phyloP scores from a whole-genome alignment of 108 stramenopile genomes.

The Bacterosira constricta region DNA sequence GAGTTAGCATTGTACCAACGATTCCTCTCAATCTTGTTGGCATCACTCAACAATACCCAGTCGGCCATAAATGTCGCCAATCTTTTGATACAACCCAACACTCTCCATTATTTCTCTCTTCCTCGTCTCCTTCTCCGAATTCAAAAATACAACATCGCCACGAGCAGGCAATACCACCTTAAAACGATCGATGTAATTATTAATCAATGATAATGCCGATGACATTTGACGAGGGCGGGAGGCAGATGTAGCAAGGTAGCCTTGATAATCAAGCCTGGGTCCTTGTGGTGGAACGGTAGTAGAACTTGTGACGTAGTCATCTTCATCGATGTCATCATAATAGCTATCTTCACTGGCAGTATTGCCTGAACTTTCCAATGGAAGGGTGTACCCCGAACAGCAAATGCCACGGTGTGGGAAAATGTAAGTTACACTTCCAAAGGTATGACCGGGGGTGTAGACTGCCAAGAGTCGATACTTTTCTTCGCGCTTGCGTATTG shows the following conservation, averaged over 20 bases:
- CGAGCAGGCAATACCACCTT: conserved; percentile 68
- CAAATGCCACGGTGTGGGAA: conserved; percentile 73
- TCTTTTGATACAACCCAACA: conserved; percentile 51
- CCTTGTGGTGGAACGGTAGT: conserved; percentile 37
- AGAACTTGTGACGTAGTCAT: conserved; percentile 7
- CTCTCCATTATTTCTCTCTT: conserved; percentile 47
- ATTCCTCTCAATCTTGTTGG: too few relatives aligned
- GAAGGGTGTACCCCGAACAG: conserved; percentile 78
- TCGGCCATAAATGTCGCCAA: conserved; percentile 48
- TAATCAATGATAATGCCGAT: conserved; percentile 64
- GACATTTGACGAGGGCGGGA: conserved; percentile 74
- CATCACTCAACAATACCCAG: conserved; percentile 53
- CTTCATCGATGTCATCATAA: conserved; percentile 47
- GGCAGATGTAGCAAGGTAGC: conserved; percentile 81
- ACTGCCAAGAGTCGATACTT: conserved; percentile 72
- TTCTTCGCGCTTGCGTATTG: conserved; percentile 72
- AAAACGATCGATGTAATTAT: conserved; percentile 73
- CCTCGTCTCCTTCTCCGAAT: conserved; percentile 32
- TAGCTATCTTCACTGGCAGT: conserved; percentile 17
- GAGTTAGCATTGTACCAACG: background rate
- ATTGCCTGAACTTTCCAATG: conserved; percentile 56
- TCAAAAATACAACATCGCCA: conserved; percentile 70
- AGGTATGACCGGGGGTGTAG: conserved; percentile 84
- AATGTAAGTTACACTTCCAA: conserved; percentile 77
- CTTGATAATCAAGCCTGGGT: conserved; percentile 75